A percentile compares a stretch with the other conserved stretches of the same genome.
phyloP scores from a whole-genome alignment of 345 rosid species.

The Draba incana region DNA sequence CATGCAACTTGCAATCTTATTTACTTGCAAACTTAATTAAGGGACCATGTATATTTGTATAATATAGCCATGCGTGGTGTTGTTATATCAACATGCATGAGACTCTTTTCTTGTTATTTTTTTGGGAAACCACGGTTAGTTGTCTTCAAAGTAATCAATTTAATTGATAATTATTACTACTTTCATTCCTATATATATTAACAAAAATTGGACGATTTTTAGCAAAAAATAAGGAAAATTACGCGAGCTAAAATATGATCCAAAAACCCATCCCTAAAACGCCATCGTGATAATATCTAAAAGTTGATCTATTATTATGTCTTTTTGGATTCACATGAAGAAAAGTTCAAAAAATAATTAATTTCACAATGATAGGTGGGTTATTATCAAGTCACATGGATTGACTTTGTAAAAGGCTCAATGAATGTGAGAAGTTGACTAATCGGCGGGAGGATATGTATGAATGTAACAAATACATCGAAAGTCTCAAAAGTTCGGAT shows the following conservation, averaged over 20 bases:
- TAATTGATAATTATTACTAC: too few relatives aligned
- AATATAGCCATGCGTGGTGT: background rate
- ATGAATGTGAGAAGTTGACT: constrained; percentile 41
- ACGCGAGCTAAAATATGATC: too few relatives aligned
- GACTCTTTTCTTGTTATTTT: too few relatives aligned
- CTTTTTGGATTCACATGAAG: background rate
- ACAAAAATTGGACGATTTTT: too few relatives aligned
- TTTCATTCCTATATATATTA: too few relatives aligned
- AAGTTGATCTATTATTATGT: too few relatives aligned
- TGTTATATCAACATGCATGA: too few relatives aligned
- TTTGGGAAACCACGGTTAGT: too few relatives aligned
- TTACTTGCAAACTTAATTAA: constrained; percentile 1
- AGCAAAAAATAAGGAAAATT: too few relatives aligned
- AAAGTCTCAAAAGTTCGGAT: constrained; percentile 34
- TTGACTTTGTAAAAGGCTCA: constrained; percentile 34
- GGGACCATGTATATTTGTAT: constrained; percentile 1
- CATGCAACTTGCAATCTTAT: constrained; percentile 25
- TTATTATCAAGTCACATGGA: constrained; percentile 31
- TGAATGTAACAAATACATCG: constrained; percentile 22
- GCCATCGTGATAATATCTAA: too few relatives aligned
- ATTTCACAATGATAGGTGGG: constrained; percentile 9
- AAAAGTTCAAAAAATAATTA: background rate
- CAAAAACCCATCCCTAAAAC: too few relatives aligned
- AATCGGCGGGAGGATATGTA: constrained; percentile 19
- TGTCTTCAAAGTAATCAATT: too few relatives aligned